Conservation (phyloP, 2,329 filamentous ascomycete species). For the Colletotrichum cereale region DNA sequence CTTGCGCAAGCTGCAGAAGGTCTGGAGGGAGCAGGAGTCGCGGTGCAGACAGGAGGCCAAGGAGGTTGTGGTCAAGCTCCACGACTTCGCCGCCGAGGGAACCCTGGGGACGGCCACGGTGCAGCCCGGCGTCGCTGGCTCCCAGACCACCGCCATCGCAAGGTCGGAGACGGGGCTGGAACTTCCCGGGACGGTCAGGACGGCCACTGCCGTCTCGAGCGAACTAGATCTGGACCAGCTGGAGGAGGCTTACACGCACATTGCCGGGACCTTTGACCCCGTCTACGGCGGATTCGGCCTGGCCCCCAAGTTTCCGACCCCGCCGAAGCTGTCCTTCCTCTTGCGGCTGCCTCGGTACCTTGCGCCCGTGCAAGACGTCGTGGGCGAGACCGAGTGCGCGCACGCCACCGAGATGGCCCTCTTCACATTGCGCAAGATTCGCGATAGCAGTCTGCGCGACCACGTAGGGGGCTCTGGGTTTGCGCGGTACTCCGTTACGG, state of each 20-base stretch:
- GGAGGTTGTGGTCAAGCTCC: conserved; percentile 83
- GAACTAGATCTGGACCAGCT: conserved; percentile 89
- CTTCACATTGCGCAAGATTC: conserved; percentile 82
- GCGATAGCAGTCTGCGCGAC: conserved; percentile 66
- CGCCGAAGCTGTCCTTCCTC: conserved; percentile 86
- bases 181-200: conserved; percentile 28
- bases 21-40: conserved; percentile 88
- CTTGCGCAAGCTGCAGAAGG: conserved; percentile 78
- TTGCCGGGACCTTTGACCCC: conserved; percentile 83
- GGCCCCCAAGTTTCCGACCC: conserved; percentile 91
- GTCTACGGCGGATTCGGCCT: conserved; percentile 83
- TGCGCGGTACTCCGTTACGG: conserved; percentile 85
- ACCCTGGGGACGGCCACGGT: conserved; percentile 67
- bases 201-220: conserved; percentile 61
- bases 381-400: conserved; percentile 83
- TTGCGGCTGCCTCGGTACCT: conserved; percentile 81
- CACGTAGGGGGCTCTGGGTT: conserved; percentile 68
- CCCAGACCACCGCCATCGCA: conserved; percentile 28
- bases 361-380: conserved; percentile 81
- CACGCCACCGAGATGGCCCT: conserved; percentile 84
- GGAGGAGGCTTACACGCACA: conserved; percentile 89
- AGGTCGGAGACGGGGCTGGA: conserved; percentile 45
- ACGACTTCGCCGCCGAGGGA: conserved; percentile 90
- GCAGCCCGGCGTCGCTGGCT: conserved; percentile 38
- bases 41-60: conserved; percentile 86